Conservation (phyloP, 176 grass and related monocot species). For the Bonia amplexicaulis region DNA sequence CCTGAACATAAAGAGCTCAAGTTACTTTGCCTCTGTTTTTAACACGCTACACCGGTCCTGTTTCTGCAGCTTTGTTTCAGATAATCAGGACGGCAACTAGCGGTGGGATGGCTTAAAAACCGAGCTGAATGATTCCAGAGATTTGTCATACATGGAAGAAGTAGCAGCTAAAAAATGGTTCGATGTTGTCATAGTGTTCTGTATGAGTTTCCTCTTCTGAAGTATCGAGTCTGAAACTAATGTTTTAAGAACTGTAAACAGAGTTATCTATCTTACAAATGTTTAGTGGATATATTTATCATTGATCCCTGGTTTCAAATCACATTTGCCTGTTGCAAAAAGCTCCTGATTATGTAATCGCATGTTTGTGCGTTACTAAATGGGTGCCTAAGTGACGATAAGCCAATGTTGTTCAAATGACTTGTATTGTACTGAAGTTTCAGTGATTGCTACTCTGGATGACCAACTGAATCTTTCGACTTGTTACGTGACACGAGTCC, state of each 20-base stretch:
- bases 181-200: constrained; percentile 4
- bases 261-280: background rate
- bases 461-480: too few relatives aligned
- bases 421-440: too few relatives aligned
- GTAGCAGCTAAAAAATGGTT: constrained; percentile 1
- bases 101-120: constrained; percentile 36
- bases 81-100: constrained; percentile 55
- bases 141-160: constrained; percentile 18
- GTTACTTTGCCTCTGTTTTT: background rate
- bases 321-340: background rate
- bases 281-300: background rate
- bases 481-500: too few relatives aligned
- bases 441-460: too few relatives aligned
- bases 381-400: too few relatives aligned
- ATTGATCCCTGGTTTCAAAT: background rate
- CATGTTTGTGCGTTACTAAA: too few relatives aligned
- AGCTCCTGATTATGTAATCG: background rate
- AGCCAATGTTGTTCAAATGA: too few relatives aligned
- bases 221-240: background rate
- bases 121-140: background rate
- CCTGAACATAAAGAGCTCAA: background rate
- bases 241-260: constrained; percentile 15
- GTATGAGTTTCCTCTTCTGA: background rate
- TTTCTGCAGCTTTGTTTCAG: constrained; percentile 55
- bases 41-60: background rate